phyloP scores from a whole-genome alignment of 2,329 filamentous ascomycete genomes.

The Diaporthe longicolla region DNA sequence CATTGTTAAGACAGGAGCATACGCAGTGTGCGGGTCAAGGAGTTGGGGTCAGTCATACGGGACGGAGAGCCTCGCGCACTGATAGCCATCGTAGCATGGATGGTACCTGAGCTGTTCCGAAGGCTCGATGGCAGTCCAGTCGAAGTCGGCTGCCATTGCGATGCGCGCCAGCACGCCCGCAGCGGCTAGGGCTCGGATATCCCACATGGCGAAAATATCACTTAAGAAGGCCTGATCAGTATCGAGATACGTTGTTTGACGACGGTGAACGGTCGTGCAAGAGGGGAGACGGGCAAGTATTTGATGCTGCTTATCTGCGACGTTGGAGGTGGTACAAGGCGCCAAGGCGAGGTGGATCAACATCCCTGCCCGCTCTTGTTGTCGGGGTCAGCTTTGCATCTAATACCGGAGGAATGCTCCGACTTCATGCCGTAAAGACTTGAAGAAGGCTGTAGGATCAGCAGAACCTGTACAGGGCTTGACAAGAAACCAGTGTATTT shows the following conservation, averaged over 20 bases:
- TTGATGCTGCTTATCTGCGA: not conserved
- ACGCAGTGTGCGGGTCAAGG: no score
- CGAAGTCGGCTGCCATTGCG: conserved; percentile 26
- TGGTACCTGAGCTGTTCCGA: conserved; percentile 55
- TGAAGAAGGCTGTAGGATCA: not conserved
- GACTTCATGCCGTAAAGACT: not conserved
- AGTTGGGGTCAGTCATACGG: conserved; percentile 45
- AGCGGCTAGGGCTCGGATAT: not conserved
- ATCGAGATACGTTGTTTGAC: not conserved
- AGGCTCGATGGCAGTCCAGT: conserved; percentile 55
- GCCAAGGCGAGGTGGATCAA: conserved; percentile 12
- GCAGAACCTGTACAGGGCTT: no score
- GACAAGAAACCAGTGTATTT: not conserved
- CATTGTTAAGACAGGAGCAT: not conserved
- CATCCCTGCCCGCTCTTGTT: not conserved
- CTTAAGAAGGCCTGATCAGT: not conserved
- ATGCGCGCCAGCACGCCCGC: not conserved
- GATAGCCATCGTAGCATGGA: conserved; percentile 55
- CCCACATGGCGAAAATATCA: not conserved
- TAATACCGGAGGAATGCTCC: not conserved
- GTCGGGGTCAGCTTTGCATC: not conserved
- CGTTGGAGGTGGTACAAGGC: not conserved
- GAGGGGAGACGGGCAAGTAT: not conserved
- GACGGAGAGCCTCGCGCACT: conserved; percentile 59
- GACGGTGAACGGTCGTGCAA: not conserved